Base-by-base conservation (phyloP, 495 filamentous ascomycete species). In the Niebla homalea region DNA sequence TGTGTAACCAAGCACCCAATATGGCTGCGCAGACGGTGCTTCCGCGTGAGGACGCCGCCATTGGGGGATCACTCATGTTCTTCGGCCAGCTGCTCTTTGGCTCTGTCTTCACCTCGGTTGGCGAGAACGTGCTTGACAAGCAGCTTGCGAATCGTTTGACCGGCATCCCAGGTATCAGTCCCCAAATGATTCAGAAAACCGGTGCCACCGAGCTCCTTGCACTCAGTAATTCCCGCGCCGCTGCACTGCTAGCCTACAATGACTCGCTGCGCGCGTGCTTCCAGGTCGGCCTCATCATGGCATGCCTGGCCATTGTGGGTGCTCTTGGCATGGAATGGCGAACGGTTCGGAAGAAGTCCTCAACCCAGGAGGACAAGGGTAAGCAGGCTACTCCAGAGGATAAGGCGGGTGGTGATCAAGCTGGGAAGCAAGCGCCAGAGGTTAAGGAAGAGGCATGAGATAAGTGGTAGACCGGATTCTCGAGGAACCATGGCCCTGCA, bases 11-110 rank as follows among this genome's bases (percentile, higher is more conserved):
- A 38, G 53, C 38, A 0, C 52, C 62, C 0, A 61, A 58, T 15
- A 45, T 66, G 1, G 62, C 63, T 12, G 66, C 62, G 0, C 69
- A 72, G 49, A 63, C 57, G 0, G 59, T 67, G 1, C 58, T 71
- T 3, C 53, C 62, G 0, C 46, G 51, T 2, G 36, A 41, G 0
- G 67, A 72, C 19, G 57, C 66, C n/a, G 55, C 66, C 7, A 57
- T 65, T 21, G 69, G 68, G 2, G 49, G 64, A 4, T 45, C 68
- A 0, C 44, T 72, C 23, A 60, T 70, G 39, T 51, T 67, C 36
- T 69, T 70, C 43, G 55, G 51, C 1, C 70, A 67, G 51, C 55
- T 54, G 1, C 61, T 73, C 11, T 64, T 67, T 0, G 66, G 65
- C 8, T 48, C 64, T 10, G 54, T 74, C n/a, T 69, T 69, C 19